These are phyloP conservation scores for Puccinia hordei DNA, from an alignment of 1,284 basidiomycete genomes.

Conservation along the genomic window DNA sequence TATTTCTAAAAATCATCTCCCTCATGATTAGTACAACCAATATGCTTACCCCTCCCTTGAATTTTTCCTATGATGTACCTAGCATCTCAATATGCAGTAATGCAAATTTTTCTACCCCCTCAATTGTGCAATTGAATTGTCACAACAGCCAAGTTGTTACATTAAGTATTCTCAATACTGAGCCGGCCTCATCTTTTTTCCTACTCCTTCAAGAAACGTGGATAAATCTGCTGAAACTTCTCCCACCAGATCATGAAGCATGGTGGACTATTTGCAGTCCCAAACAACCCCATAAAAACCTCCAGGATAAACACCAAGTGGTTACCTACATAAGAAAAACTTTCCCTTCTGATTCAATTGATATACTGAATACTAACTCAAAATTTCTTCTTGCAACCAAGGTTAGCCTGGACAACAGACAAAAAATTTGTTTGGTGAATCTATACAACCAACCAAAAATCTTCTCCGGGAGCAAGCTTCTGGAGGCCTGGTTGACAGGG, in stretches of 20 bases:
- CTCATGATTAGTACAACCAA: background rate
- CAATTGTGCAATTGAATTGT: conserved; percentile 21
- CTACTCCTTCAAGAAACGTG: background rate
- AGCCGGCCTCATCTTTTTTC: background rate
- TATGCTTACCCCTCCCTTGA: background rate
- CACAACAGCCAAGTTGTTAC: too few species aligned
- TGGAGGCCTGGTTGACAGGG: background rate
- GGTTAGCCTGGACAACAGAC: background rate
- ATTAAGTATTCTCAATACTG: too few species aligned
- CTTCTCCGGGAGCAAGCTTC: background rate
- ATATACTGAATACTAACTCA: background rate
- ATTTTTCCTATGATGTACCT: too few species aligned
- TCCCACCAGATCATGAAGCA: conserved; percentile 15
- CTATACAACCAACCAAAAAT: background rate
- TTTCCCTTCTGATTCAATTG: background rate
- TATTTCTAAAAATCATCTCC: too few species aligned
- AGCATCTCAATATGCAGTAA: background rate
- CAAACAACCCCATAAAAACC: background rate
- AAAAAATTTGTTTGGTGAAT: background rate
- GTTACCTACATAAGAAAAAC: background rate
- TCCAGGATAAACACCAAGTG: background rate
- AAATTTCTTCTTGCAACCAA: background rate
- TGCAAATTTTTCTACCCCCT: background rate
- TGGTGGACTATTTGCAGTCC: conserved; percentile 22
- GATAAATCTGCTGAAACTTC: background rate